A percentile compares a stretch with the other conserved stretches of the same genome.
phyloP scores from a whole-genome alignment of 2,329 filamentous ascomycete genomes.

The Aspergillus sp. region DNA sequence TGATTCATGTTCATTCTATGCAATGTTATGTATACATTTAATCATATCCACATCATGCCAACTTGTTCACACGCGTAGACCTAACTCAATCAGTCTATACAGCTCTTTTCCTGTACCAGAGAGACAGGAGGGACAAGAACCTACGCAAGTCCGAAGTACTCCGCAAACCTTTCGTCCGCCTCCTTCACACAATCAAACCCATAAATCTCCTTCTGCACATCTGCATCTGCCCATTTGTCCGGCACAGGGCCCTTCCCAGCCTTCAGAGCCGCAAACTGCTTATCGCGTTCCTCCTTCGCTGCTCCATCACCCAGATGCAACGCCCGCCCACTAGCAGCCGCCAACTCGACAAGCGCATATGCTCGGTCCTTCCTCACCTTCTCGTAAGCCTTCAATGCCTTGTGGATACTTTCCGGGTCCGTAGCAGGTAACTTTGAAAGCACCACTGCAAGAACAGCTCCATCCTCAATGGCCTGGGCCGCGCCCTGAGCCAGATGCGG shows the following conservation, averaged over 20 bases:
- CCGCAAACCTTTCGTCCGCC: slow-evolving; percentile 45
- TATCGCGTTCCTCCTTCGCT: slow-evolving; percentile 60
- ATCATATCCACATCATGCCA: slow-evolving; percentile 5
- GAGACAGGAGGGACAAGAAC: background rate
- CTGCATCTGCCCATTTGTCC: slow-evolving; percentile 70
- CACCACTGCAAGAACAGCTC: slow-evolving; percentile 55
- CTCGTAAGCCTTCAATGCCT: slow-evolving; percentile 58
- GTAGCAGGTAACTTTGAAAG: slow-evolving; percentile 50
- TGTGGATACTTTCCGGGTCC: slow-evolving; percentile 49
- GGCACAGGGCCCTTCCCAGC: slow-evolving; percentile 48
- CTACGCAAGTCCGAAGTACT: slow-evolving; percentile 19
- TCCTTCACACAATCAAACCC: slow-evolving; percentile 61
- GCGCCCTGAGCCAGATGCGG: slow-evolving; percentile 66
- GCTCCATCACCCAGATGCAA: slow-evolving; percentile 59
- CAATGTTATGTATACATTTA: slow-evolving; percentile 3
- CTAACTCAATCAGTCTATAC: slow-evolving; percentile 1
- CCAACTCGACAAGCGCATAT: slow-evolving; percentile 57
- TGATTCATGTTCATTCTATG: background rate
- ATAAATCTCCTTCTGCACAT: slow-evolving; percentile 67
- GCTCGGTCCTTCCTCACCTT: slow-evolving; percentile 56
- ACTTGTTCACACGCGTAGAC: background rate
- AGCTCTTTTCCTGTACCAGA: background rate
- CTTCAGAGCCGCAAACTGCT: slow-evolving; percentile 55
- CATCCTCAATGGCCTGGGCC: slow-evolving; percentile 65
- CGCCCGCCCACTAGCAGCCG: slow-evolving; percentile 53